phyloP scores from a whole-genome alignment of 306 rosid species.

The Abrus pulchellus region DNA sequence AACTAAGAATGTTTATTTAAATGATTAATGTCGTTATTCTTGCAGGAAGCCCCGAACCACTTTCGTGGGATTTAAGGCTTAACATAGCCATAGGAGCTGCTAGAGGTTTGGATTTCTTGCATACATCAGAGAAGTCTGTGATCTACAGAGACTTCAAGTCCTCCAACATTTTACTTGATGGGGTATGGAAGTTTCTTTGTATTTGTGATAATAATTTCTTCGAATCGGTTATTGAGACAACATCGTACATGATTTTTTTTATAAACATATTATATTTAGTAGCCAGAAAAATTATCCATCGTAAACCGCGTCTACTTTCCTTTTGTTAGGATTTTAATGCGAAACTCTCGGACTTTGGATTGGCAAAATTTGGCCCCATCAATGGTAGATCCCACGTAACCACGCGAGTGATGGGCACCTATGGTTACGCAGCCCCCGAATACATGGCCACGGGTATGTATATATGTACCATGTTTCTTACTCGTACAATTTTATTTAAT shows the following conservation, averaged over 20 bases:
- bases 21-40: not conserved
- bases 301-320: not conserved
- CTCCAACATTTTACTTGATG: conserved; percentile 79
- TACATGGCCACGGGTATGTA: conserved; percentile 74
- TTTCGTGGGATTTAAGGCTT: conserved; percentile 71
- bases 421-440: conserved; percentile 92
- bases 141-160: conserved; percentile 91
- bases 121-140: conserved; percentile 69
- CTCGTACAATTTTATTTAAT: too few species aligned
- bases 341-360: conserved; percentile 87
- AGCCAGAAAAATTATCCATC: not conserved
- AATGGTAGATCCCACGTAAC: conserved; percentile 78
- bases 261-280: too few species aligned
- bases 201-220: not conserved
- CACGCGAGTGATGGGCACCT: conserved; percentile 74
- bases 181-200: conserved; percentile 44
- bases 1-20: not conserved
- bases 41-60: conserved; percentile 72
- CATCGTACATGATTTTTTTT: too few species aligned
- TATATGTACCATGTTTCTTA: too few species aligned
- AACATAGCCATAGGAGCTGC: conserved; percentile 92
- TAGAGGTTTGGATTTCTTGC: conserved; percentile 71
- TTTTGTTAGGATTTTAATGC: conserved; percentile 63
- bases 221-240: not conserved
- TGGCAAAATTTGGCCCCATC: conserved; percentile 81